Evolutionary conservation across 305 asterid genomes (phyloP), one percentile per base, ranked within the genome.

Genomic region (Solanum chacoense): DNA sequence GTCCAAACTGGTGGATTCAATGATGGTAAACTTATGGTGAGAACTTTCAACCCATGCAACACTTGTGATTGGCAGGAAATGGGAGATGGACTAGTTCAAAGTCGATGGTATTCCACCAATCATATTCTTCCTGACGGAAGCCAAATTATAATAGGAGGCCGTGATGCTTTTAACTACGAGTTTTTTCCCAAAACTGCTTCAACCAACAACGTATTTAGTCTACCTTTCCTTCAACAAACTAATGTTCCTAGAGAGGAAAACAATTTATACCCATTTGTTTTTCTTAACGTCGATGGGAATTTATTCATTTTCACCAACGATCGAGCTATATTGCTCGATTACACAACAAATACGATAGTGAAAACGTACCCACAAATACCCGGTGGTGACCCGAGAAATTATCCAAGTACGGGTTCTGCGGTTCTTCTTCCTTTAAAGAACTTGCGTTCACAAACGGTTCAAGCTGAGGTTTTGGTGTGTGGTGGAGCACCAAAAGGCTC

Each of bases 401-500:
- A 94, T 86, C 97, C 95, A 69, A 94, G 95, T 73, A 50, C 93
- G 0, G 95, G 95, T 7, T 94, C 95, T 0, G 94, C 95, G 0
- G 93, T 93, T 63, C 86, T 94, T 88, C 94, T 94, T 9, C 97
- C 95, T 0, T 20, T 94, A 32, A 90, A 38, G 90, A 87, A 59
- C 83, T 40, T 71, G 12, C 86, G 74, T 12, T 85, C 89, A 31
- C 29, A 71, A 28, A 24, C 11, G 0, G 75, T 77, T 24, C 24
- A 74, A 71, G 93, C 93, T 8, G 95, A 95, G 50, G 95, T 95
- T n/a, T 72, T 96, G 89, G 91, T 96, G 2, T 95, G 98, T 29
- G 98, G 98, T 2, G 98, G 98, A 6, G 94, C 98, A 5, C 94
- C 96, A 0, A 92, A 72, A 38, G 98, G 96, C 72, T 90, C 97